A percentile compares a stretch with the other conserved stretches of the same genome.
These are phyloP conservation scores for Styphnolobium japonicum DNA, from an alignment of 306 rosid genomes.

Conservation along the genomic window DNA sequence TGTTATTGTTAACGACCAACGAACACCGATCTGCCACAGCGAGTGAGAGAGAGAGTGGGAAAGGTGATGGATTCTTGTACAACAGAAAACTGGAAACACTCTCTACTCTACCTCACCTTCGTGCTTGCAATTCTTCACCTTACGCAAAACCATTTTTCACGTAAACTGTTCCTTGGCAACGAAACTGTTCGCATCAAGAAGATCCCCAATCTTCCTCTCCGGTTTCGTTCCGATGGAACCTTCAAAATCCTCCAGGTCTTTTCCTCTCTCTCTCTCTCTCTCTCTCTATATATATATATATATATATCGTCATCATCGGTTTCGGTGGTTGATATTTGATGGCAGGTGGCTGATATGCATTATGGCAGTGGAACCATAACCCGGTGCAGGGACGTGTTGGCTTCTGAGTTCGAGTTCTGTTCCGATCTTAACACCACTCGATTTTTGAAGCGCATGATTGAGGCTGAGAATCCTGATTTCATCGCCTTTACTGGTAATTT, in stretches of 20 bases:
- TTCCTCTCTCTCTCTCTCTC: not conserved
- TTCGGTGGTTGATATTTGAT: not conserved
- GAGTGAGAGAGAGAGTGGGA: not conserved
- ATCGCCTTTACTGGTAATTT: conserved; percentile 78
- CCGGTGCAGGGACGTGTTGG: conserved; percentile 72
- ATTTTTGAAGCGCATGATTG: conserved; percentile 57
- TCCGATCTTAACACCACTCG: conserved; percentile 85
- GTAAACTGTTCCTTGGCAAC: conserved; percentile 35
- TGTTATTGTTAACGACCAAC: not conserved
- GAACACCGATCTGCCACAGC: not conserved
- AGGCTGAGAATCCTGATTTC: conserved; percentile 72
- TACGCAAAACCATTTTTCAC: conserved; percentile 29
- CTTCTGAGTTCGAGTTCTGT: conserved; percentile 61
- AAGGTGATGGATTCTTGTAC: conserved; percentile 13
- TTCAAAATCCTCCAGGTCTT: conserved; percentile 87
- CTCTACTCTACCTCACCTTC: conserved; percentile 40
- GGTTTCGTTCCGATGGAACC: conserved; percentile 74
- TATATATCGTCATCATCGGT: not conserved
- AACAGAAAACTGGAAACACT: conserved; percentile 36
- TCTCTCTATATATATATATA: no score
- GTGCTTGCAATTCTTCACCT: conserved; percentile 31
- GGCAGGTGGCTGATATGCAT: conserved; percentile 94
- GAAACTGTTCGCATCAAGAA: conserved; percentile 49
- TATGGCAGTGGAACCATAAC: conserved; percentile 57
- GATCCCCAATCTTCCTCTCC: conserved; percentile 68